A percentile compares a stretch with the other conserved stretches of the same genome.
Conservation (phyloP, 805 yeast genomes). For the Candida methanosorbosa region DNA sequence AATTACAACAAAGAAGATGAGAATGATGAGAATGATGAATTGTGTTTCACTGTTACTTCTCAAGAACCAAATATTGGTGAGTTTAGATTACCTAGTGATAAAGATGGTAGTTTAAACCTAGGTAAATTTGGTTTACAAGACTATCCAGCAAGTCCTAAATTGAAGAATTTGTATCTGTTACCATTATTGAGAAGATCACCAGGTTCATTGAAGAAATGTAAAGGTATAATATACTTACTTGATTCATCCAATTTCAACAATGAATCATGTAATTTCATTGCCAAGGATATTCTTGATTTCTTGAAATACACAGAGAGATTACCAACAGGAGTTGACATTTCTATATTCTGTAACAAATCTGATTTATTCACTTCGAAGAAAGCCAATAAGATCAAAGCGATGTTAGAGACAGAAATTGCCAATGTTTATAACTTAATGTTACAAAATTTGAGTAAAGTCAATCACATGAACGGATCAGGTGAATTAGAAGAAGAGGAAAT, state of each 20-base stretch:
- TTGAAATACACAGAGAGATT: slow-evolving; percentile 52
- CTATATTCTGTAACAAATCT: slow-evolving; percentile 76
- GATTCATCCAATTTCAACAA: slow-evolving; percentile 59
- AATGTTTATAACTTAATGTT: slow-evolving; percentile 41
- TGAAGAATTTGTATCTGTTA: slow-evolving; percentile 46
- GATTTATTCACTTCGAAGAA: slow-evolving; percentile 84
- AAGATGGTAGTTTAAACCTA: slow-evolving; percentile 16
- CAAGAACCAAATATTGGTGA: slow-evolving; percentile 36
- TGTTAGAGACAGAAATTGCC: slow-evolving; percentile 58
- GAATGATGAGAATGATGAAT: too few relatives aligned
- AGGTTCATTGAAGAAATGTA: slow-evolving; percentile 31
- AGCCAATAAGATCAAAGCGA: slow-evolving; percentile 43
- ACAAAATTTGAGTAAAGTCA: slow-evolving; percentile 35
- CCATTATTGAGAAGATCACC: slow-evolving; percentile 32
- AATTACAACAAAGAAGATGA: neutral
- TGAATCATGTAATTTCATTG: slow-evolving; percentile 40
- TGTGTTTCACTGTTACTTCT: slow-evolving; percentile 43
- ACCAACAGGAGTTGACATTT: slow-evolving; percentile 63
- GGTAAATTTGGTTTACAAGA: slow-evolving; percentile 53
- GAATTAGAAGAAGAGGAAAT: slow-evolving; percentile 19
- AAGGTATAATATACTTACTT: slow-evolving; percentile 68
- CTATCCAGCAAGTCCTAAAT: slow-evolving; percentile 82
- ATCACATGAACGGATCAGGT: slow-evolving; percentile 34
- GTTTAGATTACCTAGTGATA: slow-evolving; percentile 31
- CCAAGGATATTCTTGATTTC: slow-evolving; percentile 50